Conservation (phyloP, 1,284 basidiomycete genomes). For the Rhodotorula sp. region DNA sequence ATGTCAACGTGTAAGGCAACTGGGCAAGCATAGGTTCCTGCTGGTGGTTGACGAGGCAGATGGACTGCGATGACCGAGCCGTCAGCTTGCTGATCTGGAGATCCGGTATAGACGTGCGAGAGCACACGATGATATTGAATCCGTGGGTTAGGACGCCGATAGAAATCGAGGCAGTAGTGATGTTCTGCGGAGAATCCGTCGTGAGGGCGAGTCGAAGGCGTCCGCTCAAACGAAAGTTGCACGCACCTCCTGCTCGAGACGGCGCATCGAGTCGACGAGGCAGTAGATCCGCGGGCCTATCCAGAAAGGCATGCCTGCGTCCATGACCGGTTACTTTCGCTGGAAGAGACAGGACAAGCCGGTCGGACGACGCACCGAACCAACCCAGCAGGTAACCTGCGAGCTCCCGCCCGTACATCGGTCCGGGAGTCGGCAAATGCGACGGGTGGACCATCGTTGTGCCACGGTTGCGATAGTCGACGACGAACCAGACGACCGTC, state of each 20-base stretch:
- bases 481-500: not conserved
- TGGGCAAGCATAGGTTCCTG: constrained; percentile 2
- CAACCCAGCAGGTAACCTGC: not conserved
- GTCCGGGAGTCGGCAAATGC: not conserved
- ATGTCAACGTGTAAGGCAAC: constrained; percentile 1
- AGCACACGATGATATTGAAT: not conserved
- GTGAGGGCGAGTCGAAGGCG: no score
- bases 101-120: not conserved
- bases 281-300: not conserved
- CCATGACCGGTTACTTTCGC: not conserved
- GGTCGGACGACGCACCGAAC: not conserved
- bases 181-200: not conserved
- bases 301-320: not conserved
- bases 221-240: no score
- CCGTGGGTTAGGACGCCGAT: constrained; percentile 4
- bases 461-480: not conserved
- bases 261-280: not conserved
- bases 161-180: not conserved
- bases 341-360: no score
- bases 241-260: not conserved
- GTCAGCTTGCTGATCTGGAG: not conserved
- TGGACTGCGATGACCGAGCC: not conserved
- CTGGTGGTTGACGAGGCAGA: constrained; percentile 1
- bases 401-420: not conserved
- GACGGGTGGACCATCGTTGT: not conserved